These are phyloP conservation scores for Rhodotorula sp. DNA, from an alignment of 1,284 basidiomycete species.

Conservation along the genomic window DNA sequence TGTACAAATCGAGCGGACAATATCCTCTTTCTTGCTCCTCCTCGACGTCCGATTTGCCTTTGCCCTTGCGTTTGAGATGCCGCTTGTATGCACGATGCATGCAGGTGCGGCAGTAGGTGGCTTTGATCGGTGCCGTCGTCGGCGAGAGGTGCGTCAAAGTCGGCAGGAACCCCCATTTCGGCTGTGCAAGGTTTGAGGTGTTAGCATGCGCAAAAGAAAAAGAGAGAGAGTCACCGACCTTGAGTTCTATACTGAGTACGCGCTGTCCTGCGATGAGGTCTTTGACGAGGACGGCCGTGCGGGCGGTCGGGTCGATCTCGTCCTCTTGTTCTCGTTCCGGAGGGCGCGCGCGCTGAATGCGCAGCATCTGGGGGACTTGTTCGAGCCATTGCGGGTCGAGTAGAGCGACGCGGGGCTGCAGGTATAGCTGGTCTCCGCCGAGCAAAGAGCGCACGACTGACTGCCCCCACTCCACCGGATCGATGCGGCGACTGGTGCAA, in stretches of 20 bases:
- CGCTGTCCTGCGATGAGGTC: slow-evolving; percentile 56
- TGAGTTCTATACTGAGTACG: slow-evolving; percentile 76
- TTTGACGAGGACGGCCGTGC: slow-evolving; percentile 66
- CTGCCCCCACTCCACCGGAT: slow-evolving; percentile 15
- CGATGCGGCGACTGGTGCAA: slow-evolving; percentile 18
- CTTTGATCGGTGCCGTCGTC: slow-evolving; percentile 62
- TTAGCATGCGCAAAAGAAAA: background rate
- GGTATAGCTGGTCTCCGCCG: slow-evolving; percentile 4
- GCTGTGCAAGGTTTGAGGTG: slow-evolving; percentile 56
- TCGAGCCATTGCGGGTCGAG: slow-evolving; percentile 65
- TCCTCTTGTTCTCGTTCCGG: slow-evolving; percentile 58
- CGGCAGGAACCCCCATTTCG: slow-evolving; percentile 91
- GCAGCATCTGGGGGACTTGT: slow-evolving; percentile 55
- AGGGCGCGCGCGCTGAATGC: slow-evolving; percentile 57
- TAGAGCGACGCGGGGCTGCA: slow-evolving; percentile 55
- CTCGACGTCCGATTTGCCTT: background rate
- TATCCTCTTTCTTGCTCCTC: slow-evolving; percentile 56
- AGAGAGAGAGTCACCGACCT: slow-evolving; percentile 53
- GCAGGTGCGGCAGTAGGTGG: slow-evolving; percentile 74
- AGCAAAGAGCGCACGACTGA: slow-evolving; percentile 22
- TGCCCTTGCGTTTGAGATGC: background rate
- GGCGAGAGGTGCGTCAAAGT: slow-evolving; percentile 59
- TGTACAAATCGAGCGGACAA: slow-evolving; percentile 85
- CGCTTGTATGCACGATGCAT: slow-evolving; percentile 67
- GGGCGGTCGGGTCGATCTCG: slow-evolving; percentile 59